Evolutionary conservation across 176 grass and related monocot genomes (phyloP).

Genomic region (Eragrostis curvula): DNA sequence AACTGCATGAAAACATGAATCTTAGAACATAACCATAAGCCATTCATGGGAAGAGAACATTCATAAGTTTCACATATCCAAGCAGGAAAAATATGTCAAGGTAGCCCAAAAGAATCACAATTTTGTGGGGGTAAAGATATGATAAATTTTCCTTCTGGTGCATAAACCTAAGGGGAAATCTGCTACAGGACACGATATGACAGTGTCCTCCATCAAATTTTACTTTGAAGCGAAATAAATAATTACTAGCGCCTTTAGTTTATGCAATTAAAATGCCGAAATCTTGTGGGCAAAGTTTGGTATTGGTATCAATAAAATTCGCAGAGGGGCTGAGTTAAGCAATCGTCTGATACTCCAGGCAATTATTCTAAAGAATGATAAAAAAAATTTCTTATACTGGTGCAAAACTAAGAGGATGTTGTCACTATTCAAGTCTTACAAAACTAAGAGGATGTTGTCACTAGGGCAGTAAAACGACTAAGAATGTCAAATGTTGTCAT

Average conservation of each 20-base stretch:
- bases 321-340: too few relatives aligned
- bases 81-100: not conserved
- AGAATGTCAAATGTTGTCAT: not conserved
- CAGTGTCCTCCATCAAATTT: not conserved
- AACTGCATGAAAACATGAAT: slow-evolving; percentile 37
- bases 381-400: too few relatives aligned
- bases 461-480: not conserved
- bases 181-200: too few relatives aligned
- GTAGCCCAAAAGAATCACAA: not conserved
- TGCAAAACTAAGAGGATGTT: too few relatives aligned
- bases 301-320: not conserved
- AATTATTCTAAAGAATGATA: not conserved
- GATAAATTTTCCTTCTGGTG: not conserved
- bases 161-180: too few relatives aligned
- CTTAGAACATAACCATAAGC: not conserved
- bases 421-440: too few relatives aligned
- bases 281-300: not conserved
- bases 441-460: too few relatives aligned
- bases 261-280: not conserved
- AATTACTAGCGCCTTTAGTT: not conserved
- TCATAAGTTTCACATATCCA: not conserved
- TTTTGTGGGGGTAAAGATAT: not conserved
- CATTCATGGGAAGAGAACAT: not conserved
- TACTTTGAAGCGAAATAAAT: not conserved
- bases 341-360: not conserved